phyloP scores from a whole-genome alignment of 2,329 filamentous ascomycete genomes.

The Emmonsia crescens region DNA sequence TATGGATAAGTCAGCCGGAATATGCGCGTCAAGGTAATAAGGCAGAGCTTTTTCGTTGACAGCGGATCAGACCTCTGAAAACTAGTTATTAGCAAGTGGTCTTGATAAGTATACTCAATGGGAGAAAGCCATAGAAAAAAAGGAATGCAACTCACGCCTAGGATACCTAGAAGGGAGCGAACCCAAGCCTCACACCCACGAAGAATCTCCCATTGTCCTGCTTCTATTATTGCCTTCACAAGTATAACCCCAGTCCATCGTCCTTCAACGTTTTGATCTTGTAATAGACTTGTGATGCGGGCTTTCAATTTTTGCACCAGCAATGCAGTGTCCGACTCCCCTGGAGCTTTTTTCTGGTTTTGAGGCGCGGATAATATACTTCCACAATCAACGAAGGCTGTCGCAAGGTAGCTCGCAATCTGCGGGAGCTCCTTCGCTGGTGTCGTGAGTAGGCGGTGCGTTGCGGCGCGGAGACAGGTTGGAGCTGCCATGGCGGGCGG shows the following conservation, averaged over 20 bases:
- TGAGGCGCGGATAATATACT: constrained; percentile 53
- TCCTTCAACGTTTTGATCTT: constrained; percentile 62
- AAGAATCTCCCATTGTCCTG: constrained; percentile 74
- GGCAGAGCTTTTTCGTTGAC: constrained; percentile 62
- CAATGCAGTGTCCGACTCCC: constrained; percentile 54
- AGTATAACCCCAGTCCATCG: constrained; percentile 69
- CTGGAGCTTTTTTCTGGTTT: constrained; percentile 47
- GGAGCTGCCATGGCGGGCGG: constrained; percentile 19
- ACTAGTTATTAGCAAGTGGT: background rate
- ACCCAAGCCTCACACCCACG: constrained; percentile 66
- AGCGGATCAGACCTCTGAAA: constrained; percentile 63
- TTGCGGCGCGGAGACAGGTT: constrained; percentile 32
- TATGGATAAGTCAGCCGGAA: constrained; percentile 74
- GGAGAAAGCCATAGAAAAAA: background rate
- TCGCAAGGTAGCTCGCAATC: constrained; percentile 57
- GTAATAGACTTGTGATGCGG: constrained; percentile 63
- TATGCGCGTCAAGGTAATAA: constrained; percentile 70
- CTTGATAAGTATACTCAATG: background rate
- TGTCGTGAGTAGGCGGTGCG: constrained; percentile 53
- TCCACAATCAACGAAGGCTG: constrained; percentile 43
- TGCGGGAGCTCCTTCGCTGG: constrained; percentile 62
- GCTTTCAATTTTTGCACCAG: constrained; percentile 74
- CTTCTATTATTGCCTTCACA: constrained; percentile 70
- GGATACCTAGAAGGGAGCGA: constrained; percentile 58
- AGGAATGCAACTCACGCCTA: constrained; percentile 47